A percentile compares a stretch with the other conserved stretches of the same genome.
Evolutionary conservation across 805 yeast genomes (phyloP).

Genomic region (Kluyveromyces nonfermentans): DNA sequence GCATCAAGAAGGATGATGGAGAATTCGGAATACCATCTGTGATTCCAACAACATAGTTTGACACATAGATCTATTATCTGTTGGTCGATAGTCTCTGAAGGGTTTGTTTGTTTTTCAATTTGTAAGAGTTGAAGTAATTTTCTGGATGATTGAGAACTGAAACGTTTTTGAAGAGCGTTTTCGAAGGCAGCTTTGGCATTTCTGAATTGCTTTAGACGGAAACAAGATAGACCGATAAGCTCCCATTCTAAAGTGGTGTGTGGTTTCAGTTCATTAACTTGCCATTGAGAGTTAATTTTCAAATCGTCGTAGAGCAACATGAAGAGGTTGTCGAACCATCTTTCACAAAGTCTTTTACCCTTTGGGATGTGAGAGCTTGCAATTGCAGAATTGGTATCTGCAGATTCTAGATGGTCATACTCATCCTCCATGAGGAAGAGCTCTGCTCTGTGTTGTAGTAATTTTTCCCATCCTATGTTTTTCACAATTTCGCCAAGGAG

Average conservation of each 20-base stretch:
- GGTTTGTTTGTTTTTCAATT: conserved; percentile 33
- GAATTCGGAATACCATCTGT: conserved; percentile 93
- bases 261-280: conserved; percentile 81
- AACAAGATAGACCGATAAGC: conserved; percentile 75
- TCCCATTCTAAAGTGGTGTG: conserved; percentile 89
- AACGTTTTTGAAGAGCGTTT: conserved; percentile 60
- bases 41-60: conserved; percentile 91
- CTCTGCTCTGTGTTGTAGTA: conserved; percentile 48
- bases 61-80: conserved; percentile 60
- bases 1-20: conserved; percentile 58
- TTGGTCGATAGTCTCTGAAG: conserved; percentile 33
- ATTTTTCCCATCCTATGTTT: conserved; percentile 63
- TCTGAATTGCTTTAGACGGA: conserved; percentile 71
- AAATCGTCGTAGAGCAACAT: conserved; percentile 65
- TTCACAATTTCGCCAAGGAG: conserved; percentile 57
- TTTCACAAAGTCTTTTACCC: conserved; percentile 53
- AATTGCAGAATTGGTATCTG: conserved; percentile 3
- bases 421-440: conserved; percentile 66
- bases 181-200: conserved; percentile 84
- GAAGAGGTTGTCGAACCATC: conserved; percentile 72
- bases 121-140: conserved; percentile 60
- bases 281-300: conserved; percentile 83
- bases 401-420: conserved; percentile 27
- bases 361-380: background rate
- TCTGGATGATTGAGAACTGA: conserved; percentile 71